These are phyloP conservation scores for Nemania serpens DNA, from an alignment of 2,329 filamentous ascomycete genomes.

Conservation along the genomic window DNA sequence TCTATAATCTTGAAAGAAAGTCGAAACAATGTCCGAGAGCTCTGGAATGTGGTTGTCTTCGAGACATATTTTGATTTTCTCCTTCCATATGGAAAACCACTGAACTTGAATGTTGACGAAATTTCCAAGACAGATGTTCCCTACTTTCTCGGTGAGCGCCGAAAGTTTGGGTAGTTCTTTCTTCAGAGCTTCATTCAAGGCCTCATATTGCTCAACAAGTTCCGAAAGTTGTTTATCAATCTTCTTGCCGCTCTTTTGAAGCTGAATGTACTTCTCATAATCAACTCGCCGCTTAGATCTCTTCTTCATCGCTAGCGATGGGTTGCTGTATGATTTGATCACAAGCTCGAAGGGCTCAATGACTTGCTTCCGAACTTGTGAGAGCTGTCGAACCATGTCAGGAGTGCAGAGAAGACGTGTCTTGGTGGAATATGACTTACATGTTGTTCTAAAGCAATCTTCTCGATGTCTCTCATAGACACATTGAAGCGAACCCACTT, in stretches of 20 bases:
- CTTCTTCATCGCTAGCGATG: constrained; percentile 90
- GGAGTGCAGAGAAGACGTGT: constrained; percentile 11
- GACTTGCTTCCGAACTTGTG: constrained; percentile 76
- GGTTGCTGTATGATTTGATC: constrained; percentile 80
- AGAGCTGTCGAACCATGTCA: constrained; percentile 49
- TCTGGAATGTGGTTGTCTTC: constrained; percentile 70
- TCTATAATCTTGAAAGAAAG: constrained; percentile 79
- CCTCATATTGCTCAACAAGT: constrained; percentile 85
- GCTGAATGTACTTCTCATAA: constrained; percentile 79
- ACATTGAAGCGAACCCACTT: constrained; percentile 93
- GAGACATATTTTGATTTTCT: constrained; percentile 78
- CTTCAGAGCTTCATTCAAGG: constrained; percentile 90
- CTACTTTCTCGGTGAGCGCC: constrained; percentile 77
- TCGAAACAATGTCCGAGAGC: constrained; percentile 72
- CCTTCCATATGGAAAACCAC: constrained; percentile 84
- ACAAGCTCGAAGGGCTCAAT: constrained; percentile 82
- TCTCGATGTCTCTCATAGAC: constrained; percentile 83
- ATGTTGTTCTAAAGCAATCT: constrained; percentile 82
- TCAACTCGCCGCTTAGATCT: constrained; percentile 90
- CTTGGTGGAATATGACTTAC: constrained; percentile 53
- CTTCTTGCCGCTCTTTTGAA: constrained; percentile 81
- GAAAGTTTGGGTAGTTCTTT: constrained; percentile 89
- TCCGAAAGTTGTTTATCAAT: constrained; percentile 84
- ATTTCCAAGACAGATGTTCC: constrained; percentile 80
- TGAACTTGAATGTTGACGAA: constrained; percentile 82